Base-by-base conservation (phyloP, 352 stramenopile species). In the Thraustochytrium sp. region DNA sequence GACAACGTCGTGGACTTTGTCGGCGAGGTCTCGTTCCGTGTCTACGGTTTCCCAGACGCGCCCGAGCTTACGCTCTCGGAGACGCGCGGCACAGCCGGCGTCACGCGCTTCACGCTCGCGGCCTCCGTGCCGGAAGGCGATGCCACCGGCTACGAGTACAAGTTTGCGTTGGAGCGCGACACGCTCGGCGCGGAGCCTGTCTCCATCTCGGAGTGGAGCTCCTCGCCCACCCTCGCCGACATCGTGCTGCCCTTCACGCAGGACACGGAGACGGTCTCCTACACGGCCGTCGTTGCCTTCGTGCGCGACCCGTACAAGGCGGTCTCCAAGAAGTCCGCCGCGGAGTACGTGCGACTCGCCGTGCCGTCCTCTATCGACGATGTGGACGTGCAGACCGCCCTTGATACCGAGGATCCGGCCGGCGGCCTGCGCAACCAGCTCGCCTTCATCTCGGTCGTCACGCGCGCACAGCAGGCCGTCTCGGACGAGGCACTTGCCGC, bases 121-220 rank as follows among this genome's bases (percentile, higher is more conserved):
- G n/a, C 51, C 2, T 1, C n/a, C 34, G 26, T 55, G 8, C n/a
- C 40, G 5, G 44, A 78, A 23, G 65, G 18, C 38, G 11, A 1
- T n/a, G 40, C 23, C 4, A 51, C 1, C 26, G 21, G 23, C 42
- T 51, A 26, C 48, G 40, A 80, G 53, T 80, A 63, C 9, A 42
- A 54, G 2, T 82, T 82, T 53, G 74, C 53, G 4, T 23, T 82
- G n/a, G 37, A 78, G 40, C 42, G 74, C n/a, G 78, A 82, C 46
- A 82, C 74, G 9, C 51, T 82, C 26, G 74, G 23, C 18, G 53
- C 26, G 8, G 74, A 82, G 38, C 26, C 56, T 4, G 56, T 82
- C 3, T 48, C 53, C 13, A 76, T 82, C n/a, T 46, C 74, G 34
- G 31, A 36, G 37, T 56, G 51, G 37, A 55, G 3, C n/a, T 53